A percentile compares a stretch with the other conserved stretches of the same genome.
Evolutionary conservation across 1,284 basidiomycete species (phyloP).

Genomic region (Ceratobasidium papillatum): DNA sequence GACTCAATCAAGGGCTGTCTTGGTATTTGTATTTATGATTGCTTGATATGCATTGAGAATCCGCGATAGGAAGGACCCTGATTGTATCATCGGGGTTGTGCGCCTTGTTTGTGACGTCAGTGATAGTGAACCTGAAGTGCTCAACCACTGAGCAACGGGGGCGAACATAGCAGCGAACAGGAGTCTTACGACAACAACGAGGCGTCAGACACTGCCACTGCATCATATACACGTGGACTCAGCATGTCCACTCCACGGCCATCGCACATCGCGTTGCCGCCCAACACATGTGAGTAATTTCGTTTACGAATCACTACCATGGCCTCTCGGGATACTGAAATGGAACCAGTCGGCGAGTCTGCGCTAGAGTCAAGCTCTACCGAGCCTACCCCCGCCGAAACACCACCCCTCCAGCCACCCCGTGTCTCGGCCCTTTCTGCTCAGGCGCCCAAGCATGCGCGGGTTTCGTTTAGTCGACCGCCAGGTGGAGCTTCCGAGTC

Average conservation of each 20-base stretch:
- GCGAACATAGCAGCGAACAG: background rate
- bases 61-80: constrained; percentile 10
- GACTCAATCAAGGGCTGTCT: background rate
- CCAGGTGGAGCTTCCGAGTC: background rate
- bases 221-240: background rate
- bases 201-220: background rate
- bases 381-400: constrained; percentile 19
- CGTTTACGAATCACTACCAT: background rate
- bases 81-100: background rate
- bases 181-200: background rate
- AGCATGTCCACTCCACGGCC: constrained; percentile 22
- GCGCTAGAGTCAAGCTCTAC: constrained; percentile 22
- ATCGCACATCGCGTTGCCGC: constrained; percentile 15
- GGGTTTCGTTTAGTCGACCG: constrained; percentile 29
- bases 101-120: constrained; percentile 8
- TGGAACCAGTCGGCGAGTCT: constrained; percentile 24
- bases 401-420: background rate
- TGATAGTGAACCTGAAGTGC: background rate
- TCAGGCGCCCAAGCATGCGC: constrained; percentile 6
- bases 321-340: background rate
- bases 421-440: constrained; percentile 10
- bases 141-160: background rate
- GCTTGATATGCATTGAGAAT: background rate
- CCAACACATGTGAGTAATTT: constrained; percentile 20
- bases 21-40: background rate